Evolutionary conservation across 768 basidiomycete species (phyloP), one percentile per base, ranked within the genome.

Genomic region (Neoboletus brunneissimus): DNA sequence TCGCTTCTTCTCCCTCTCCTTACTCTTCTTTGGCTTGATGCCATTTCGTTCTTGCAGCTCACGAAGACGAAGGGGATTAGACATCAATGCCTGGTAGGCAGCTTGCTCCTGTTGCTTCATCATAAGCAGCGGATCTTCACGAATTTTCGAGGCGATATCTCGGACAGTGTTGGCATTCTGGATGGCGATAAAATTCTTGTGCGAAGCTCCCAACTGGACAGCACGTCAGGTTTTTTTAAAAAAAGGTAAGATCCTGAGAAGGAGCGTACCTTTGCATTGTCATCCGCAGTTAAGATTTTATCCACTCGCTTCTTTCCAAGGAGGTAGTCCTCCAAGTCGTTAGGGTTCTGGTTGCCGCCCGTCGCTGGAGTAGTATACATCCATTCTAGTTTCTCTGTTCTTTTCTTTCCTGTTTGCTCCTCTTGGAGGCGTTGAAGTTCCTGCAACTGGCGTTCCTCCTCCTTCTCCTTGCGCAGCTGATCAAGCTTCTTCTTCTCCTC

Each of bases 401-500:
- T 78, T 75, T 95, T 97, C 79, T 89, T 94, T 34, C 96, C 96
- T 11, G 96, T 98, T 61, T 95, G 86, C 62, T 91, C 91, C 70
- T 96, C 94, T 72, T 98, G 96, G 54, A 99, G 74, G 50, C 95
- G 83, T 70, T 98, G 97, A 9, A 99, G 83, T 64, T 99, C 97
- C 63, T 96, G 94, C 2, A 99, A 74, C 69, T 98, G 96, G 7
- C 97, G 82, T 70, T 99, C 97, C 68, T 99, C 97, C 67, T 97
- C 96, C 65, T 92, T 91, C 75, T 99, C 97, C 72, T 98, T 98
- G 57, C 94, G 86, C 7, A 99, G 84, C 72, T 99, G 94, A 51
- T 94, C 92, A 10, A 97, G 81, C 69, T 96, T 96, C 84, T 98
- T 98, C 79, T 96, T 97, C 75, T 99, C 97, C 69, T 96, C 96